Base-by-base conservation (phyloP, 495 filamentous ascomycete genomes). In the Amniculicola lignicola region DNA sequence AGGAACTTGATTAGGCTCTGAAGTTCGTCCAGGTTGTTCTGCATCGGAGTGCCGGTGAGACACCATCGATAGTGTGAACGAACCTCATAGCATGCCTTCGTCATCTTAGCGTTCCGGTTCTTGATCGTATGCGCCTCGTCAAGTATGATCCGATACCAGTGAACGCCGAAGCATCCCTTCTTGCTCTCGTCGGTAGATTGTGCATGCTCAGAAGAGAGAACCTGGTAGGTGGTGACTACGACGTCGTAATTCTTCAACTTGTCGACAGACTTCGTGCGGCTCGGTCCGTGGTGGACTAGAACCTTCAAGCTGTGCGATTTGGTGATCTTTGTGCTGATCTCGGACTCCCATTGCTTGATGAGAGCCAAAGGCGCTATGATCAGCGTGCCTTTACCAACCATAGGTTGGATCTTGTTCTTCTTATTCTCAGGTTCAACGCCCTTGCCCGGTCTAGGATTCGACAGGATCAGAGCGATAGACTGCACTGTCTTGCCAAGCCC, bases 51-150 rank as follows among this genome's bases (percentile, higher is more conserved):
- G 54, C 93, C 93, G 2, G 89, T 94, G 47, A 98, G 75, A 66
- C 93, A 96, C 93, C 93, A 98, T 49, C 93, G 78, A 68, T 94
- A 95, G 62, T 90, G 84, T 18, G 88, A 79, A 42, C 83, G 75
- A 21, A 98, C 73, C 2, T 86, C 85, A 68, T 82, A 98, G 45
- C 82, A 86, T 15, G 92, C 89, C 63, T 95, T 85, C 0, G 93
- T 93, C 9, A 85, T 84, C 72, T 98, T 98, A 14, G 93, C 90
- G 64, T 93, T 95, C 21, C 90, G 84, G 69, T 98, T 98, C 72
- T 97, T 97, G 77, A 98, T 97, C 21, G 87, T 94, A 70, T 96
- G 93, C 3, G 93, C 93, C 73, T 98, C 93, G 57, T 98, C 93
- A 14, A 97, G 79, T 44, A 98, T 92, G 54, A 96, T 82, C 16